A percentile compares a stretch with the other conserved stretches of the same genome.
Conservation (phyloP, 305 asterid genomes). For the Ajuga reptans region DNA sequence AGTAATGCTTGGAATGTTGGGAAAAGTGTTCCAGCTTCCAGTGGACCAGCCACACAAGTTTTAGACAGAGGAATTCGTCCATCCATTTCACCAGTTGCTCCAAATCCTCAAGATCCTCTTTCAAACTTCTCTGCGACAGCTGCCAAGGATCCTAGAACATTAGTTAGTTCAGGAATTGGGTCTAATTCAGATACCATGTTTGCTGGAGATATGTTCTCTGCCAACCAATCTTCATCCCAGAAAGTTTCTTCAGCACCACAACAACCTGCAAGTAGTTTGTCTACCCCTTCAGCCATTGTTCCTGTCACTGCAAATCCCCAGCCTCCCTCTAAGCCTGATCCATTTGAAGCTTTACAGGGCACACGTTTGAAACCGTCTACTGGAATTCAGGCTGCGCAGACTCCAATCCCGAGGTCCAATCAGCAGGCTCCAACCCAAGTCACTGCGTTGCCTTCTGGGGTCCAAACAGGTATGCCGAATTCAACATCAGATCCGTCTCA, state of each 20-base stretch:
- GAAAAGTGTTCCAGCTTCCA: constrained; percentile 36
- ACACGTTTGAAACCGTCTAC: constrained; percentile 46
- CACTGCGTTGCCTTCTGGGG: constrained; percentile 44
- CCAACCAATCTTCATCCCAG: constrained; percentile 39
- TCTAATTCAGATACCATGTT: constrained; percentile 39
- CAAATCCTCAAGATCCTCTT: constrained; percentile 41
- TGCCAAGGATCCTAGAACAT: constrained; percentile 37
- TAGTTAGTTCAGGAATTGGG: constrained; percentile 40
- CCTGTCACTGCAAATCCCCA: constrained; percentile 39
- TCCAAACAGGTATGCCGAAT: constrained; percentile 36
- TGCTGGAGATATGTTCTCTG: constrained; percentile 58
- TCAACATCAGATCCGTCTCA: constrained; percentile 53
- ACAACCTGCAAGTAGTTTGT: constrained; percentile 32
- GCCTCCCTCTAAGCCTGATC: constrained; percentile 55
- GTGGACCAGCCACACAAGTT: constrained; percentile 38
- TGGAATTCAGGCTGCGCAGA: constrained; percentile 42
- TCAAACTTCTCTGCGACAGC: constrained; percentile 35
- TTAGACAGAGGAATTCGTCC: constrained; percentile 44
- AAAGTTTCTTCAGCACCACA: constrained; percentile 49
- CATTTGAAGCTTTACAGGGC: constrained; percentile 66
- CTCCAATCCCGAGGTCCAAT: constrained; percentile 45
- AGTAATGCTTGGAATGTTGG: constrained; percentile 46
- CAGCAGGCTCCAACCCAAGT: constrained; percentile 55
- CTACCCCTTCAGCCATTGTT: constrained; percentile 46
- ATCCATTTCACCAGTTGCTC: constrained; percentile 32